Evolutionary conservation across 345 rosid genomes (phyloP).

Genomic region (Populus pruinosa): DNA sequence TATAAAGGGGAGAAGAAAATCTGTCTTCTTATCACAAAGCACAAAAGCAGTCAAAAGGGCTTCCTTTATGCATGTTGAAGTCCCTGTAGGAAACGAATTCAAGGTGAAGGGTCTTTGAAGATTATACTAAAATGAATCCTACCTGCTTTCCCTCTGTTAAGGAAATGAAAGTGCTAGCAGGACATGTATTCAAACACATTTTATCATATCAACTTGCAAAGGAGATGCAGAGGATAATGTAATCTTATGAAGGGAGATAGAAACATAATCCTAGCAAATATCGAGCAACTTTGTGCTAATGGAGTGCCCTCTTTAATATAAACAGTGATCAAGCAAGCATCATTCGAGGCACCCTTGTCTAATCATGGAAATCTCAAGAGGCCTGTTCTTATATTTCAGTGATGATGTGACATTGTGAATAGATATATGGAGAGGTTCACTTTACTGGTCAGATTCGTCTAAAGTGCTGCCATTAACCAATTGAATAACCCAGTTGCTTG

Average conservation of each 20-base stretch:
- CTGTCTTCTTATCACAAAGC: conserved; percentile 7
- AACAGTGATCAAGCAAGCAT: background rate
- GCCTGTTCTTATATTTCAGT: background rate
- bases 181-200: background rate
- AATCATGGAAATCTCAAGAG: background rate
- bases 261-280: background rate
- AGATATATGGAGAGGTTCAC: background rate
- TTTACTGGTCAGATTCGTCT: background rate
- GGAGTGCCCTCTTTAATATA: background rate
- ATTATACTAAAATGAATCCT: background rate
- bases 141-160: background rate
- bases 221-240: background rate
- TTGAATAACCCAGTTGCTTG: background rate
- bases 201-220: background rate
- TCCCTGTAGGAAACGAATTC: background rate
- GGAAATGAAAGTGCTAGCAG: background rate
- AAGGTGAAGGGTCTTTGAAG: background rate
- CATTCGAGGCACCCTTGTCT: background rate
- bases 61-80: background rate
- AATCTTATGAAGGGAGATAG: background rate
- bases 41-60: conserved; percentile 14
- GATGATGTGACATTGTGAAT: background rate
- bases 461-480: background rate
- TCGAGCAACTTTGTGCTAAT: background rate
- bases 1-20: background rate